Percentiles rank a stretch among this genome's conserved stretches.
These are phyloP conservation scores for Coemansia sp. DNA, from an alignment of 192 early-diverging fungal genomes.

Conservation along the genomic window DNA sequence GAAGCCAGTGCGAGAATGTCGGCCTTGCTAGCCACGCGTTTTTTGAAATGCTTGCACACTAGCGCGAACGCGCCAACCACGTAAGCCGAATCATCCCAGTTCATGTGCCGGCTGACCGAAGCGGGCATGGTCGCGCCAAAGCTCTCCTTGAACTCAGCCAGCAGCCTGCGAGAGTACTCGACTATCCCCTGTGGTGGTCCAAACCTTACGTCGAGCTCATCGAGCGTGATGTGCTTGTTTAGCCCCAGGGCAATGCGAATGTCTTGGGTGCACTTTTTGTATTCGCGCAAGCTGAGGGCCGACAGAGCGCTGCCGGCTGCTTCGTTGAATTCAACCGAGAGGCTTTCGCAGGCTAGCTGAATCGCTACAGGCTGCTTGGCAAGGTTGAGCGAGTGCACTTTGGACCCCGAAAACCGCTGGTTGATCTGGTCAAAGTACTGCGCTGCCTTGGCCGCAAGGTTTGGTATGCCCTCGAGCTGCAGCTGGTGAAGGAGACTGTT, in stretches of 20 bases:
- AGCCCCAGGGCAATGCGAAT: constrained; percentile 33
- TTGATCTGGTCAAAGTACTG: constrained; percentile 43
- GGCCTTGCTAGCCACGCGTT: constrained; percentile 27
- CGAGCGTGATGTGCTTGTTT: constrained; percentile 35
- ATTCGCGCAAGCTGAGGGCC: constrained; percentile 19
- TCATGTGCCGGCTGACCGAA: constrained; percentile 24
- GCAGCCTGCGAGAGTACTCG: constrained; percentile 19
- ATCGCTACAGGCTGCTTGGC: constrained; percentile 32
- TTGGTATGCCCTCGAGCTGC: constrained; percentile 32
- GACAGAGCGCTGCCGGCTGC: constrained; percentile 35
- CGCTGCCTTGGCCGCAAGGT: constrained; percentile 34
- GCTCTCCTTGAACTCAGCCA: constrained; percentile 26
- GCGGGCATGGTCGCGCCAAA: constrained; percentile 25
- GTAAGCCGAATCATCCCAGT: constrained; percentile 42
- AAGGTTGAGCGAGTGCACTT: constrained; percentile 15
- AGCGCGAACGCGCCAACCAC: constrained; percentile 32
- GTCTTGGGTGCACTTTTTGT: constrained; percentile 22
- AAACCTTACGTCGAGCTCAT: constrained; percentile 44
- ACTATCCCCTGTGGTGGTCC: constrained; percentile 28
- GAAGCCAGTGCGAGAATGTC: constrained; percentile 18
- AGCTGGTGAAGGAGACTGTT: constrained; percentile 17
- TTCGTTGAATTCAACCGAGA: constrained; percentile 43
- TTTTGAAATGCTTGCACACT: constrained; percentile 40
- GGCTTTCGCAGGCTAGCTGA: constrained; percentile 41
- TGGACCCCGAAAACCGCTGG: constrained; percentile 14